phyloP scores from a whole-genome alignment of 176 grass and related monocot species.

The Eragrostis curvula region DNA sequence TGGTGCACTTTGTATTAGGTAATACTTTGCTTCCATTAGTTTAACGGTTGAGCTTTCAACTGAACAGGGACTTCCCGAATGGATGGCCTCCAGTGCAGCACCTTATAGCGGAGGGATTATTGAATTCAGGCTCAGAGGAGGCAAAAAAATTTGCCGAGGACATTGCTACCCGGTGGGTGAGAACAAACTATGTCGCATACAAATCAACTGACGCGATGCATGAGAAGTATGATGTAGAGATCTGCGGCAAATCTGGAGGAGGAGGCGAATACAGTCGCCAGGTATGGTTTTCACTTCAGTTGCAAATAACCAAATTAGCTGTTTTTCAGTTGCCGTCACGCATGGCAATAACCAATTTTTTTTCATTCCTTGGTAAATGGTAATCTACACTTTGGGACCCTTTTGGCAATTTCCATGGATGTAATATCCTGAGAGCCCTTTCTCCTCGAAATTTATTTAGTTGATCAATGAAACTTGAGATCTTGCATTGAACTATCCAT shows the following conservation, averaged over 20 bases:
- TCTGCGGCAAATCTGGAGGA: conserved; percentile 72
- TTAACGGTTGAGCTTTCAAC: conserved; percentile 1
- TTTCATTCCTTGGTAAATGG: background rate
- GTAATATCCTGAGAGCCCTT: background rate
- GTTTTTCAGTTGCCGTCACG: too few relatives aligned
- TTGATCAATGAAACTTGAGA: background rate
- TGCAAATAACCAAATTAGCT: too few relatives aligned
- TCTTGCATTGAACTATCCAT: background rate
- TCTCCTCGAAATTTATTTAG: background rate
- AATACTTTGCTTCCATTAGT: background rate
- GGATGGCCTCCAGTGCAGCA: conserved; percentile 94
- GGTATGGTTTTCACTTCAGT: conserved; percentile 53
- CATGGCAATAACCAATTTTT: too few relatives aligned
- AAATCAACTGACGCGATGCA: conserved; percentile 74
- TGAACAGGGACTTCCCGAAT: conserved; percentile 90
- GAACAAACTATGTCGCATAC: conserved; percentile 83
- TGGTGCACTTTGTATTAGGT: background rate
- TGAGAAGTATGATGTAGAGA: conserved; percentile 82
- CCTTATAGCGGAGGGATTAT: conserved; percentile 85
- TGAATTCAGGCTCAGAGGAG: conserved; percentile 77
- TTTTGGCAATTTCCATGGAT: background rate
- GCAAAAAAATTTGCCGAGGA: conserved; percentile 67
- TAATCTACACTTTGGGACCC: background rate
- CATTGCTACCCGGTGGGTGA: conserved; percentile 85
- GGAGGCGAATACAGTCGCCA: conserved; percentile 91